Evolutionary conservation across 2,329 filamentous ascomycete species (phyloP).

Genomic region (Trichophyton equinum): DNA sequence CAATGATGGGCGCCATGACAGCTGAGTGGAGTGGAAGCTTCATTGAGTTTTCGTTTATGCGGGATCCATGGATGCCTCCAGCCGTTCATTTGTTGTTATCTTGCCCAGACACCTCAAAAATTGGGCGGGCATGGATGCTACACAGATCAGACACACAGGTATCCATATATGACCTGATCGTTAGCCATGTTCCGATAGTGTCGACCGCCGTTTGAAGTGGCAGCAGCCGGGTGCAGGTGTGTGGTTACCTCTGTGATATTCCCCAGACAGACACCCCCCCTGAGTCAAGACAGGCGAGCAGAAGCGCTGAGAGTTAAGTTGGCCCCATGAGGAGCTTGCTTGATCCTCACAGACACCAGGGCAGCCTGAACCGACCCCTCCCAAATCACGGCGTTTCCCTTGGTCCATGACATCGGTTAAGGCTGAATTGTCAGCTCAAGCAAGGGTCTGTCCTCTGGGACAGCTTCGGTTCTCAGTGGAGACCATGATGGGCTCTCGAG

Average conservation of each 20-base stretch:
- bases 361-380: background rate
- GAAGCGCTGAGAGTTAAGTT: background rate
- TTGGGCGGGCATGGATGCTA: background rate
- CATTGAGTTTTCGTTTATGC: conserved; percentile 3
- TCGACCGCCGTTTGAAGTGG: background rate
- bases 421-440: background rate
- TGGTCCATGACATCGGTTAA: background rate
- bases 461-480: background rate
- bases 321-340: background rate
- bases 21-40: background rate
- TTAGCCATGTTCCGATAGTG: background rate
- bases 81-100: background rate
- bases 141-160: background rate
- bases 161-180: background rate
- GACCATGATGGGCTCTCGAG: background rate
- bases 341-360: background rate
- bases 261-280: too few relatives aligned
- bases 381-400: background rate
- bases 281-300: background rate
- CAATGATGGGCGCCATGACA: background rate
- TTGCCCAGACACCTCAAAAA: background rate
- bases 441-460: background rate
- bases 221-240: too few relatives aligned
- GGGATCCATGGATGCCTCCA: background rate
- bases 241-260: too few relatives aligned